Base-by-base conservation (phyloP, 78 protist genomes). In the Chrysochromulina parva region DNA sequence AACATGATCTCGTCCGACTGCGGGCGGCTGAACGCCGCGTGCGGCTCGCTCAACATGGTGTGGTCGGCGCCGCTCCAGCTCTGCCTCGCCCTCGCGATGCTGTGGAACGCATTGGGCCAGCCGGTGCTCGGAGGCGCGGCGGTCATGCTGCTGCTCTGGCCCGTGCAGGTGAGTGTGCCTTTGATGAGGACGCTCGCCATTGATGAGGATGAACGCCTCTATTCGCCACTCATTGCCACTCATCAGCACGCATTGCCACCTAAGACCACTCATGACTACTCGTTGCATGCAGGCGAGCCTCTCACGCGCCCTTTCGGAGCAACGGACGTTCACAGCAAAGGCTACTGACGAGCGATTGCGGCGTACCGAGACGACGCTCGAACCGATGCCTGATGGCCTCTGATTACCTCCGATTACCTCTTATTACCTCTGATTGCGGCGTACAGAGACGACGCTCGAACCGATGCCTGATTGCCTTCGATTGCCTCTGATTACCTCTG, bases 41-140 rank as follows among this genome's bases (percentile, higher is more conserved):
- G 3, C 50, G 71, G 28, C 65, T 19, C 71, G n/a, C 67, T 58
- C 52, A 1, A 38, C 73, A 24, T 59, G 48, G 22, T 28, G 17
- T 55, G 73, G 88, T 55, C 88, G 17, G 19, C 57, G 9, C 53
- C 52, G 71, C 55, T 38, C 57, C 88, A 28, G 48, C 3, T 84
- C 88, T 0, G 5, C 74, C 22, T 58, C 73, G 88, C 71, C 50
- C 24, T 84, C n/a, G 88, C 16, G 5, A 1, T 10, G 88, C 88
- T 58, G 57, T 19, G 0, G 20, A 0, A 1, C 52, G n/a, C 1
- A 24, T 38, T 95, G 60, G 97, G 97, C 60, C 62, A 76, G 48
- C 6, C 93, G 10, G 69, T 65, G 4, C 66, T 96, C 52, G 95
- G 93, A 19, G 97, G 96, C 1, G 28, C 94, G 26, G 97, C 80